These are phyloP conservation scores for Amauroascus verrucosus DNA, from an alignment of 2,329 filamentous ascomycete species.

Conservation along the genomic window DNA sequence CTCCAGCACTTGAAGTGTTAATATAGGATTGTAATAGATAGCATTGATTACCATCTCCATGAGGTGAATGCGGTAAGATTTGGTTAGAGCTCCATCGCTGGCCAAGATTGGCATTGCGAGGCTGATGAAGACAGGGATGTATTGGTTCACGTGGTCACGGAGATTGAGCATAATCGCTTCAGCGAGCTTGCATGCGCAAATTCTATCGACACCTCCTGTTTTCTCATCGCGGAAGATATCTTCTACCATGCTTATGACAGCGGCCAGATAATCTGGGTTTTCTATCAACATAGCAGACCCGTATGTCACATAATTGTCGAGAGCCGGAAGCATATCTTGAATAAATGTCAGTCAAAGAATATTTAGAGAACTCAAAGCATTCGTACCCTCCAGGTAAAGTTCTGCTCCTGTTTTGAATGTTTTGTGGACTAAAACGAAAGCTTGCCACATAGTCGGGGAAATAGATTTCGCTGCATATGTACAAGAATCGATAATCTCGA, in stretches of 20 bases:
- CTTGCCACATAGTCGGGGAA: constrained; percentile 95
- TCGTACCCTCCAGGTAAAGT: constrained; percentile 68
- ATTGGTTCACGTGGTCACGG: constrained; percentile 75
- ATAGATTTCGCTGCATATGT: constrained; percentile 96
- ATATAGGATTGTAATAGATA: constrained; percentile 88
- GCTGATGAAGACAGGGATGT: constrained; percentile 76
- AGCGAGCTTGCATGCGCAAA: constrained; percentile 94
- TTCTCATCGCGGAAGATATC: constrained; percentile 91
- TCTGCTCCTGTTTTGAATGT: constrained; percentile 97
- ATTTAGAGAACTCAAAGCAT: not conserved
- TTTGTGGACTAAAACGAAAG: constrained; percentile 90
- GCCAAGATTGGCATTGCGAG: constrained; percentile 77
- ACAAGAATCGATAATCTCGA: constrained; percentile 98
- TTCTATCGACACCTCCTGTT: constrained; percentile 84
- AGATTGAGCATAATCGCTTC: constrained; percentile 97
- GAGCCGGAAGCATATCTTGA: constrained; percentile 83
- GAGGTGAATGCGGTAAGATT: constrained; percentile 87
- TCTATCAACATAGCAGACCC: constrained; percentile 69
- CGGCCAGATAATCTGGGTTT: constrained; percentile 76
- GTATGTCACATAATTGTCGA: constrained; percentile 97
- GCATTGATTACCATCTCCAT: constrained; percentile 99
- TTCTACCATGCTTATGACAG: constrained; percentile 84
- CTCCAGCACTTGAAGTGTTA: constrained; percentile 82
- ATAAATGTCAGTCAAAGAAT: constrained; percentile 11
- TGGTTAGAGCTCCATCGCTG: constrained; percentile 66